Evolutionary conservation across 2,329 filamentous ascomycete genomes (phyloP).

Genomic region (Exophiala oligosperma): DNA sequence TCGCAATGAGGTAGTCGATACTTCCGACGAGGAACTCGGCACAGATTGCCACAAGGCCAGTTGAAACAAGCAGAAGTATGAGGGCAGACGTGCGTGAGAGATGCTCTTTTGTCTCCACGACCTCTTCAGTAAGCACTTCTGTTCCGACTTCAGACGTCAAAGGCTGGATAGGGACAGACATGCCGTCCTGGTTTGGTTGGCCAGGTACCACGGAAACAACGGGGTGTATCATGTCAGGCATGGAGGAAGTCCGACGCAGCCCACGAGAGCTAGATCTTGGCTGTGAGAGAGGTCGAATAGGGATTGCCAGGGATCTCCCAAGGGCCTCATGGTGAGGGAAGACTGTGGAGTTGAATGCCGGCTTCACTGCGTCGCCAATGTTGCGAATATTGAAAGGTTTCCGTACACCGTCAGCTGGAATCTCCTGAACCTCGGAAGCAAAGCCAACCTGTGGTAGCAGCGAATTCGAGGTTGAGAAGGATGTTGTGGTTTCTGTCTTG

Average conservation of each 20-base stretch:
- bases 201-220: conserved; percentile 19
- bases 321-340: conserved; percentile 29
- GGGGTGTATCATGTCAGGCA: conserved; percentile 66
- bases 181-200: neutral
- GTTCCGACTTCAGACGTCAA: conserved; percentile 27
- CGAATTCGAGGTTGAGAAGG: conserved; percentile 7
- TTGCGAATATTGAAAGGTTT: conserved; percentile 59
- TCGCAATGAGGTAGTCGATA: conserved; percentile 64
- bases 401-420: conserved; percentile 35
- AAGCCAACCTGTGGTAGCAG: conserved; percentile 57
- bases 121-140: conserved; percentile 33
- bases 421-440: conserved; percentile 41
- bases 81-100: conserved; percentile 51
- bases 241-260: conserved; percentile 67
- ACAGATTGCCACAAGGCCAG: conserved; percentile 65
- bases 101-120: conserved; percentile 32
- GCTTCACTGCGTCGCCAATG: conserved; percentile 59
- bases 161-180: conserved; percentile 50
- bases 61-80: conserved; percentile 63
- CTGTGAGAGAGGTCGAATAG: conserved; percentile 29
- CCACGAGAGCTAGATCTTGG: conserved; percentile 44
- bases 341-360: conserved; percentile 24
- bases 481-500: conserved; percentile 6
- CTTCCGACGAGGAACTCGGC: conserved; percentile 70
- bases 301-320: conserved; percentile 25